Base-by-base conservation (phyloP, 2,329 filamentous ascomycete species). In the Daldinia sp. region DNA sequence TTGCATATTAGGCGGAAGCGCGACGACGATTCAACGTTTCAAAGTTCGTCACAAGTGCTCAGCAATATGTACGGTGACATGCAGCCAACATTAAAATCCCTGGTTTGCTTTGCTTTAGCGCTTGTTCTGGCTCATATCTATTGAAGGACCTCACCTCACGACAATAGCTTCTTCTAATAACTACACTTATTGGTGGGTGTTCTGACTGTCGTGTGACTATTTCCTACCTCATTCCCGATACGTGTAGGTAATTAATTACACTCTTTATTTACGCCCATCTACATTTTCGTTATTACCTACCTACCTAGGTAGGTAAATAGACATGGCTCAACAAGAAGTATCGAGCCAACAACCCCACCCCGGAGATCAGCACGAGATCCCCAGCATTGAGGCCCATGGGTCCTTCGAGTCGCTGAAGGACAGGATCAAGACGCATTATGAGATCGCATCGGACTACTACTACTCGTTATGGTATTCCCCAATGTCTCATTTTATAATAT, bases 391-490 rank as follows among this genome's bases (percentile, higher is more conserved):
- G 57, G 69, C 70, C 1, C 75, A 78, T 50, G 75, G 60, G 18
- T 76, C 76, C 9, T 68, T 59, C 54, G 67, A 73, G 7, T 73
- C 82, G 12, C 79, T 88, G 69, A 88, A 88, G 75, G 85, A 85
- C 67, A 81, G 86, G 61, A 88, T 88, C 75, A 87, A 86, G 79
- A 81, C 83, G 67, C 88, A 89, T 74, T 89, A 90, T 71, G 87
- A 89, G 69, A 81, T 89, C 15, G 85, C 87, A 28, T 88, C 86
- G 59, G 87, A 89, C 73, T 89, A 89, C 75, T 89, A 90, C 72
- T 82, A 89, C 68, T 87, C 83, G 37, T 80, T 89, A 20, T 89
- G 87, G 87, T 88, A 81, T 73, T 41, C 28, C 18, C 51, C 7
- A 3, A 9, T 15, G 15, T 33, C 26, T 51, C 7, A 51, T 33